phyloP scores from a whole-genome alignment of 192 early-diverging fungal genomes.

The Coemansia biformis region DNA sequence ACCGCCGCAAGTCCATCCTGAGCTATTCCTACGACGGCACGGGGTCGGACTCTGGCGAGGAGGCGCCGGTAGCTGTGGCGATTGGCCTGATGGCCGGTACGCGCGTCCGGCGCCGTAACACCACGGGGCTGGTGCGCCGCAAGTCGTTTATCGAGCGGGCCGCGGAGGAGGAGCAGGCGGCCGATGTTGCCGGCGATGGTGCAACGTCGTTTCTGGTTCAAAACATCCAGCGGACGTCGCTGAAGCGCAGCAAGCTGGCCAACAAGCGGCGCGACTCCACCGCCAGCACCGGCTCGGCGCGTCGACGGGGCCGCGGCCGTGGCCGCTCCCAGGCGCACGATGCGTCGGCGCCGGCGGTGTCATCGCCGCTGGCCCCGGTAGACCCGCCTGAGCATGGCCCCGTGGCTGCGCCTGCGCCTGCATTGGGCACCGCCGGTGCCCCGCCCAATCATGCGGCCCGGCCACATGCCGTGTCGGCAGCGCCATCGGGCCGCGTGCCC shows the following conservation, averaged over 20 bases:
- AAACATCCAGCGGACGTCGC: conserved; percentile 36
- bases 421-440: neutral
- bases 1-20: conserved; percentile 47
- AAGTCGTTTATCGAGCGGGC: conserved; percentile 44
- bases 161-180: conserved; percentile 17
- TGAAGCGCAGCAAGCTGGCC: conserved; percentile 51
- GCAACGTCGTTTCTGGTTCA: conserved; percentile 46
- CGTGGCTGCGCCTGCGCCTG: conserved; percentile 1
- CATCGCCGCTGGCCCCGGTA: conserved; percentile 24
- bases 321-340: neutral
- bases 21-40: conserved; percentile 38
- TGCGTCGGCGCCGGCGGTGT: conserved; percentile 16
- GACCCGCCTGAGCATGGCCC: neutral
- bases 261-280: conserved; percentile 50
- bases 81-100: neutral
- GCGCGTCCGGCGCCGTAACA: conserved; percentile 28
- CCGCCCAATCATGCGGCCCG: conserved; percentile 1
- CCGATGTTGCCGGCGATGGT: conserved; percentile 1
- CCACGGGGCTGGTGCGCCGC: conserved; percentile 32
- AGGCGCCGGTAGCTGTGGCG: neutral
- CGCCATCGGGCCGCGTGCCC: neutral
- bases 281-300: conserved; percentile 14
- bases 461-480: neutral
- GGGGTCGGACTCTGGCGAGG: conserved; percentile 9
- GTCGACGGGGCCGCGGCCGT: conserved; percentile 1